Conservation (phyloP, 106 monocot species). For the Apostasia ramifera region DNA sequence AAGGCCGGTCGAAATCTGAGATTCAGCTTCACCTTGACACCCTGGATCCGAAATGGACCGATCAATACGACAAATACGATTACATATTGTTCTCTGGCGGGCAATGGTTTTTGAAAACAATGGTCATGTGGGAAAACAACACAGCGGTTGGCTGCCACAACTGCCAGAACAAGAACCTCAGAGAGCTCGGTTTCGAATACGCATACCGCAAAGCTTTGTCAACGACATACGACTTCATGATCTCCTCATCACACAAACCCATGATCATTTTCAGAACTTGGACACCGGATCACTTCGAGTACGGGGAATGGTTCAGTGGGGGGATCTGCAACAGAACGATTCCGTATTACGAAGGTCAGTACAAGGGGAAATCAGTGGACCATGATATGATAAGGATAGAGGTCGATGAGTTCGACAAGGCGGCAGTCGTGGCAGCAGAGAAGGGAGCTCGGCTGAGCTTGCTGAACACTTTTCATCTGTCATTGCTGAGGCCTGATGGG, state of each 20-base stretch:
- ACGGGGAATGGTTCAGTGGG: constrained; percentile 33
- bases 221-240: constrained; percentile 12
- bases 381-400: constrained; percentile 16
- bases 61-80: constrained; percentile 13
- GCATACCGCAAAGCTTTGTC: constrained; percentile 23
- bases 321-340: constrained; percentile 28
- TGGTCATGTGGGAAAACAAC: constrained; percentile 20
- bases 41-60: constrained; percentile 23
- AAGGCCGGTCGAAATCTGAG: neutral
- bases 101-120: constrained; percentile 34
- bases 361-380: constrained; percentile 3
- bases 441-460: constrained; percentile 8
- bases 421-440: neutral
- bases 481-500: constrained; percentile 27
- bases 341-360: constrained; percentile 33
- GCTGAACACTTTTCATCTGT: constrained; percentile 20
- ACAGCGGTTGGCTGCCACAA: constrained; percentile 33
- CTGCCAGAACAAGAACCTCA: constrained; percentile 13
- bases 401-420: constrained; percentile 27
- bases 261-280: constrained; percentile 34
- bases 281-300: constrained; percentile 40
- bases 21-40: constrained; percentile 30
- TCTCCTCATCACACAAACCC: constrained; percentile 20
- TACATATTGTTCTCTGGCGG: constrained; percentile 32
- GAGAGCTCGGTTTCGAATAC: constrained; percentile 21